phyloP scores from a whole-genome alignment of 148 eudicot species.

The Chenopodium quinoa region DNA sequence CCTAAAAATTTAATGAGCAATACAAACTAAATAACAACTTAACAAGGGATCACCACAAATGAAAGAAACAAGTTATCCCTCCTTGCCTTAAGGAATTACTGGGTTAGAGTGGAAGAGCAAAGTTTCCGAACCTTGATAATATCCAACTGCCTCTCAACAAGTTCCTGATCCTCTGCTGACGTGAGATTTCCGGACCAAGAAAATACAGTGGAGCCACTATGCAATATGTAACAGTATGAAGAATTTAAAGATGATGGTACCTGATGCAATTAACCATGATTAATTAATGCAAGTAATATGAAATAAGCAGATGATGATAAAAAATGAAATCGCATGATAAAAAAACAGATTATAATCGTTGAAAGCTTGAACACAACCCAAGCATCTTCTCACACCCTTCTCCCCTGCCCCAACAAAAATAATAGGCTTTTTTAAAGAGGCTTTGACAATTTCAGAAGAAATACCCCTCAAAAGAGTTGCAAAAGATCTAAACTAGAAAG shows the following conservation, averaged over 20 bases:
- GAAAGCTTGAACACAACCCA: neutral
- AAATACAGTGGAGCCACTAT: constrained; percentile 68
- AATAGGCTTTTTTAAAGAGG: neutral
- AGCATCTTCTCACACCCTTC: neutral
- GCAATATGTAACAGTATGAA: constrained; percentile 79
- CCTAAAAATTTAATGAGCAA: neutral
- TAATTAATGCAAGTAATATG: constrained; percentile 2
- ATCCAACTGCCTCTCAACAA: constrained; percentile 90
- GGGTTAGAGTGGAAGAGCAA: neutral
- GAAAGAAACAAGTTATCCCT: neutral
- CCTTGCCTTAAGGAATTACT: neutral
- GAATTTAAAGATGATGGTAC: constrained; percentile 86
- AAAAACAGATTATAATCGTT: neutral
- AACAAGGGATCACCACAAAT: neutral
- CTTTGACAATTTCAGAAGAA: neutral
- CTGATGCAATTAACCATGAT: constrained; percentile 38
- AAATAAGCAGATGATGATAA: constrained; percentile 12
- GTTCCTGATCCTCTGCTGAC: constrained; percentile 67
- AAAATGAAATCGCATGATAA: neutral
- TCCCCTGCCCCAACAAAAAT: neutral
- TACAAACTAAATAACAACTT: neutral
- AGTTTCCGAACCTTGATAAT: constrained; percentile 58
- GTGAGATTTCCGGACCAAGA: constrained; percentile 81
- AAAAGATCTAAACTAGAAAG: neutral
- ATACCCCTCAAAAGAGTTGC: neutral